Base-by-base conservation (phyloP, 208 protist genomes). In the Trypanosomatidae sp. region DNA sequence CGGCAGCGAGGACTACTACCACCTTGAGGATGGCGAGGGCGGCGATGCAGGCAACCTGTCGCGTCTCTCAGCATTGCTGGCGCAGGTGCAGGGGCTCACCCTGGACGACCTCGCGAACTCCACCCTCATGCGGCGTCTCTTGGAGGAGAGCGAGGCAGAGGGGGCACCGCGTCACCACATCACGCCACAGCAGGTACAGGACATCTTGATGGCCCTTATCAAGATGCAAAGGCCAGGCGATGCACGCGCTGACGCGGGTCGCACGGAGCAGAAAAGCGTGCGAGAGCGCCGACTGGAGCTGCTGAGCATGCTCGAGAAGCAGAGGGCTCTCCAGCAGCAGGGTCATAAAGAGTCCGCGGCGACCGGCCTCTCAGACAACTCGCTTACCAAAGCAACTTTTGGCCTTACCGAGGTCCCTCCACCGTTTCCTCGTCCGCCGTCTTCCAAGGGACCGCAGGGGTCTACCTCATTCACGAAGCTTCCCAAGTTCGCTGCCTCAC, bases 71-170 rank as follows among this genome's bases (percentile, higher is more conserved):
- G 74, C 77, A 9, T 67, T 96, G 39, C 79, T 96, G 17, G 87
- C 80, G 19, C 83, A 88, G 67, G 78, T 78, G 12, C 49, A 82
- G 7, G 71, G 69, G 36, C 92, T 87, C 73, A 81, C 83, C 36
- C 73, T 93, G 1, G 84, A 90, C 33, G 81, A 83, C 22, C 84
- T 91, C 39, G 82, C 90, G 28, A 30, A 81, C 69, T 87, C 82
- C 19, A 82, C 82, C 71, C 81, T 90, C 22, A 86, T 88, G 84
- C 52, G 66, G 53, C 67, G 66, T 36, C 84, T 92, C 7, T 74
- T 92, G 46, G 84, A 60, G 49, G 77, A 84, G 69, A 73, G 66
- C 64, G 80, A 87, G 56, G 80, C 73, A 30, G 65, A 62, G 43
- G 41, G 19, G 52, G 65, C 43, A 64, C 58, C 15, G 58, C 62